Base-by-base conservation (phyloP, 164 flowering plant species). In the Paratinospora sagittata region DNA sequence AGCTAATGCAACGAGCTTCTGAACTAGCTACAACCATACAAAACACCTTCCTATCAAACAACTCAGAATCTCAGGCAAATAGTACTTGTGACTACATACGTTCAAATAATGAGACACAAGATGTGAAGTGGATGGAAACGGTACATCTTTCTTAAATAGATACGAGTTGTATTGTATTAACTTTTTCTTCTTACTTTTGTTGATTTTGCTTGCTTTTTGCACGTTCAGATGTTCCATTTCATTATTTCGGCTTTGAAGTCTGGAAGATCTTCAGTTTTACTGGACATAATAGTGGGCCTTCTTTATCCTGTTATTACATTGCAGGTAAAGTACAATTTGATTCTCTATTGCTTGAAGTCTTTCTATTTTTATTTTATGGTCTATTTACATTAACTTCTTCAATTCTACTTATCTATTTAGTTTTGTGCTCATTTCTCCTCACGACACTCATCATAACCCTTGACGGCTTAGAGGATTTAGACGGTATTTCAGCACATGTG, bases 121-220 rank as follows among this genome's bases (percentile, higher is more conserved):
- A 89, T 72, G 74, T 87, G 41, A 90, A 84, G 77, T 92, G 99
- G 99, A 88, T 95, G 97, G 99, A 95, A 81, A 92, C 99, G 87
- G 99, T 95, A 90, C 21, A 62, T 12, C 30, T 43, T 36, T 68
- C 66, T 74, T 33, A n/a, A 33, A 19, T 57, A 23, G 9, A 21
- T 77, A 69, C 65, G 23, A 10, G 45, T 41, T 19, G 30, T 39
- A 8, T 26, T 24, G 37, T 36, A 24, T 60, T 69, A 16, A 34
- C 16, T 69, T 64, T 66, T 49, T 4, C 19, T 34, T 3, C 3
- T 65, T 52, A 37, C 14, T 66, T 13, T 52, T 5, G 5, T 34
- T 75, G 47, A 74, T 73, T 45, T 30, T 55, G 17, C 60, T 49
- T 49, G n/a, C 61, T 49, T 72, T 72, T 66, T 68, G 17, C 58